A percentile compares a stretch with the other conserved stretches of the same genome.
These are phyloP conservation scores for Vanrija sp. DNA, from an alignment of 1,284 basidiomycete genomes.

Conservation along the genomic window DNA sequence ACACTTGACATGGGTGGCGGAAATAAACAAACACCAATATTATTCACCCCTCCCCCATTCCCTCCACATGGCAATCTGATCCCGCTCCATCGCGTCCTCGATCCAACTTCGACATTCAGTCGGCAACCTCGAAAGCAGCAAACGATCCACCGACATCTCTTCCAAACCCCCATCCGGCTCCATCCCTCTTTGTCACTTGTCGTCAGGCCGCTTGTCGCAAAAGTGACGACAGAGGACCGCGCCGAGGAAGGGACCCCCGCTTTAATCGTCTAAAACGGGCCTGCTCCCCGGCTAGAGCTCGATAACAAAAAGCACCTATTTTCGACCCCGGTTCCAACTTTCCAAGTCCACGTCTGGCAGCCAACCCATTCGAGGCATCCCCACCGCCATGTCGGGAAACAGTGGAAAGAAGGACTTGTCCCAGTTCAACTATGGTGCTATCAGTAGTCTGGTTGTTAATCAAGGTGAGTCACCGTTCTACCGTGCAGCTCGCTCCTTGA, in stretches of 20 bases:
- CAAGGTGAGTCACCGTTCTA: conserved; percentile 52
- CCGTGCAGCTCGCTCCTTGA: background rate
- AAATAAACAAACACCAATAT: no score
- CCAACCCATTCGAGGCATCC: background rate
- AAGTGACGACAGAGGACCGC: background rate
- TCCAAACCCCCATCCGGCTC: no score
- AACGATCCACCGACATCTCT: background rate
- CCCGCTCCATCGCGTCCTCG: no score
- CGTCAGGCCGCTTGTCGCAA: no score
- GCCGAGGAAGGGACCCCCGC: background rate
- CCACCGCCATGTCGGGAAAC: conserved; percentile 43
- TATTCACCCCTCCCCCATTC: no score
- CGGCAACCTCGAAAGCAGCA: background rate
- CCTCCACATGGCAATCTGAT: no score
- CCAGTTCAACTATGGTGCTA: conserved; percentile 84
- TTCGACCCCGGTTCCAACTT: background rate
- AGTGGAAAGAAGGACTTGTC: conserved; percentile 62
- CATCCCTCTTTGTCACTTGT: no score
- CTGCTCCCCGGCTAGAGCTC: no score
- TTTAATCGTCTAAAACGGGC: background rate
- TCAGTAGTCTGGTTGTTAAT: conserved; percentile 79
- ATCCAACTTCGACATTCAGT: background rate
- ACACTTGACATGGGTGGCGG: no score
- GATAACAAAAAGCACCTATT: background rate
- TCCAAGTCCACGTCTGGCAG: background rate